Evolutionary conservation across 1,284 basidiomycete genomes (phyloP).

Genomic region (Lentinula novae-zelandiae): DNA sequence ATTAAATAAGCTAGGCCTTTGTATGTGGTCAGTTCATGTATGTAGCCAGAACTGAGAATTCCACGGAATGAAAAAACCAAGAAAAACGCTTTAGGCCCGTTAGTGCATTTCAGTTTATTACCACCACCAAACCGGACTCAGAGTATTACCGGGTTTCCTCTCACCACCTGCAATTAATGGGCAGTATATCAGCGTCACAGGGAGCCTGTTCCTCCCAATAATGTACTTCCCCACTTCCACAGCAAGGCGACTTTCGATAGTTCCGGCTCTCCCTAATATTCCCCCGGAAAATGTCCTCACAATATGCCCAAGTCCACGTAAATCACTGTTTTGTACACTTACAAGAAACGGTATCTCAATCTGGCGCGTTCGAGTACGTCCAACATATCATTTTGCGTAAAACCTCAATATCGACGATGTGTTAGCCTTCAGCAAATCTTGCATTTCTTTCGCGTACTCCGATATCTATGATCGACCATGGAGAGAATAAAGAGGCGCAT

Average conservation of each 20-base stretch:
- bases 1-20: no score
- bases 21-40: no score
- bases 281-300: constrained; percentile 55
- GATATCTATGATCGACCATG: constrained; percentile 76
- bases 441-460: constrained; percentile 74
- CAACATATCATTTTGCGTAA: neutral
- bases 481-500: constrained; percentile 65
- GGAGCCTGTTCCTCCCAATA: neutral
- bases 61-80: no score
- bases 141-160: neutral
- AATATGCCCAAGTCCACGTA: constrained; percentile 65
- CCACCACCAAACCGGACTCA: neutral
- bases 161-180: neutral
- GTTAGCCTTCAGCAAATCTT: constrained; percentile 75
- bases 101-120: neutral
- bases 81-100: neutral
- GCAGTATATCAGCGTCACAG: neutral
- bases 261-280: constrained; percentile 62
- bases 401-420: constrained; percentile 10
- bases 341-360: constrained; percentile 66
- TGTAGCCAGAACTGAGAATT: no score
- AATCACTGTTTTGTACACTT: constrained; percentile 75
- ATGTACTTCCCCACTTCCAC: constrained; percentile 86
- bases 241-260: constrained; percentile 64
- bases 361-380: constrained; percentile 82